Evolutionary conservation across 1,284 basidiomycete genomes (phyloP).

Genomic region (Ceraceosorus guamensis): DNA sequence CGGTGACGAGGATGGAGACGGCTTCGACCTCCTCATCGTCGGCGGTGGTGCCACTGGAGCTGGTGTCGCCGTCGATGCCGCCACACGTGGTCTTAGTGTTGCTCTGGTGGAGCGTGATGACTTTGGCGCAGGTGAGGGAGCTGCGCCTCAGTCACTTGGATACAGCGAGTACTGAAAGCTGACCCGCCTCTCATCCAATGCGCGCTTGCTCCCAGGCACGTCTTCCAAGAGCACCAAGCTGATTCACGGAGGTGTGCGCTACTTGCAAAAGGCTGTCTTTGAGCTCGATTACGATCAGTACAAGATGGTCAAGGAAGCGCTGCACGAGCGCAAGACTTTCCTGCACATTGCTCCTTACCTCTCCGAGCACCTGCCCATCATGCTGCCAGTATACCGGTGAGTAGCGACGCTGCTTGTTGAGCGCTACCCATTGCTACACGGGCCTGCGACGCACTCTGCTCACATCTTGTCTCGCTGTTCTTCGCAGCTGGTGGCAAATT

Average conservation of each 20-base stretch:
- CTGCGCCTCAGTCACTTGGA: neutral
- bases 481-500: constrained; percentile 74
- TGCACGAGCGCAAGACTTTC: constrained; percentile 88
- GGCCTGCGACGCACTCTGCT: neutral
- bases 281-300: constrained; percentile 81
- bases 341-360: constrained; percentile 93
- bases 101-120: constrained; percentile 90
- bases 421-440: neutral
- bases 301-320: constrained; percentile 88
- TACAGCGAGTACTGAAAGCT: neutral
- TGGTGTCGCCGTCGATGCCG: constrained; percentile 88
- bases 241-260: constrained; percentile 93
- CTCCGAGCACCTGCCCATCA: constrained; percentile 82
- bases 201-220: constrained; percentile 56
- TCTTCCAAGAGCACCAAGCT: constrained; percentile 96
- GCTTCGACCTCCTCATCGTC: constrained; percentile 68
- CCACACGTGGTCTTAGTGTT: constrained; percentile 80
- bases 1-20: constrained; percentile 34
- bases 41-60: constrained; percentile 88
- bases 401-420: constrained; percentile 29
- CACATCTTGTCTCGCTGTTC: neutral
- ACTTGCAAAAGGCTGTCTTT: constrained; percentile 91
- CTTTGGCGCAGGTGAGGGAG: constrained; percentile 61
- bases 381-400: constrained; percentile 82
- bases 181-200: neutral